phyloP scores from a whole-genome alignment of 768 basidiomycete genomes.

The Termitomyces sp. region DNA sequence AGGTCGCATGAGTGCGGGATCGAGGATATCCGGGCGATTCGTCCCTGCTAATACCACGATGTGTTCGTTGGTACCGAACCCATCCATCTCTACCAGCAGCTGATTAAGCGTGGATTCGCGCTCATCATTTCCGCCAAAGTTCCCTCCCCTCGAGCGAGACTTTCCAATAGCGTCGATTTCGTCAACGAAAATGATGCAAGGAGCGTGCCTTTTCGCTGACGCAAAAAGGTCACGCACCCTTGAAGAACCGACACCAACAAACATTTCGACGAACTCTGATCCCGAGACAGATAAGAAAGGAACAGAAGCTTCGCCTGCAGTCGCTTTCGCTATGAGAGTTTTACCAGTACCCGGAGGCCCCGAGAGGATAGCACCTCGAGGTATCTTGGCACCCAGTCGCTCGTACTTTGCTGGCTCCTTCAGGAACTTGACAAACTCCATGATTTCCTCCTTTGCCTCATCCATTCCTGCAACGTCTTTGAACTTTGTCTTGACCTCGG shows the following conservation, averaged over 20 bases:
- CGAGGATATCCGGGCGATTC: constrained; percentile 94
- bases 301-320: constrained; percentile 95
- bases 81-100: constrained; percentile 98
- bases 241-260: constrained; percentile 97
- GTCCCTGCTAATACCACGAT: constrained; percentile 96
- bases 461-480: constrained; percentile 99
- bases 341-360: constrained; percentile 98
- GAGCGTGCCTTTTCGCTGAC: constrained; percentile 95
- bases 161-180: constrained; percentile 99
- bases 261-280: constrained; percentile 99
- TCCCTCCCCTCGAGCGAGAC: constrained; percentile 77
- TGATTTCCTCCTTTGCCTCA: constrained; percentile 99
- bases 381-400: constrained; percentile 96
- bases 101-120: constrained; percentile 97
- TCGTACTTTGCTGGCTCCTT: constrained; percentile 95
- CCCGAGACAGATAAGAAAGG: constrained; percentile 99
- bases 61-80: constrained; percentile 95
- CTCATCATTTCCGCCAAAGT: constrained; percentile 86
- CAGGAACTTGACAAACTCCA: constrained; percentile 99
- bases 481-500: constrained; percentile 89
- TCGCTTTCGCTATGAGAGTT: constrained; percentile 96
- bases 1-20: constrained; percentile 92
- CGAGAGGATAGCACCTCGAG: constrained; percentile 90
- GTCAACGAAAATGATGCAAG: constrained; percentile 98
- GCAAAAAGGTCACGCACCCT: constrained; percentile 97